phyloP scores from a whole-genome alignment of 2,329 filamentous ascomycete species.

The Penicillium sp. region DNA sequence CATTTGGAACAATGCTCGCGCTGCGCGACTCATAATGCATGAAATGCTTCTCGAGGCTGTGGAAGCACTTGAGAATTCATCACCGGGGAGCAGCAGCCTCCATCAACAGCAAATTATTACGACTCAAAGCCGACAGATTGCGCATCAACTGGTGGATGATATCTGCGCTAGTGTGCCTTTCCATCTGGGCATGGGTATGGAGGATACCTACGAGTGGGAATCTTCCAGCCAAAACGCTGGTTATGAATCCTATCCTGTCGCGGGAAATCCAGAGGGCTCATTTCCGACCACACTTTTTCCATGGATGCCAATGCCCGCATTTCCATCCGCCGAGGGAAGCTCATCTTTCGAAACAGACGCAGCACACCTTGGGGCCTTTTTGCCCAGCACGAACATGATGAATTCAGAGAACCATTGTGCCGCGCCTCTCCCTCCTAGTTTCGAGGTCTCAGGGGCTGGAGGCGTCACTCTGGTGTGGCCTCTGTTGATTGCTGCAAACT shows the following conservation, averaged over 20 bases:
- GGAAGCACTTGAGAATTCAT: not conserved
- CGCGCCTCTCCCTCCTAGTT: not conserved
- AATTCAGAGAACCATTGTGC: not conserved
- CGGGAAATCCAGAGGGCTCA: not conserved
- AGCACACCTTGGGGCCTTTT: not conserved
- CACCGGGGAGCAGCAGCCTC: not conserved
- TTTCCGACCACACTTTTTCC: not conserved
- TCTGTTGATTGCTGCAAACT: conserved; percentile 14
- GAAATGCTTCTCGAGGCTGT: conserved; percentile 9
- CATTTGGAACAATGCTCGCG: conserved; percentile 15
- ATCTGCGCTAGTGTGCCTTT: conserved; percentile 17
- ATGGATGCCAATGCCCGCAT: not conserved
- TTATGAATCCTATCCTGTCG: not conserved
- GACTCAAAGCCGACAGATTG: conserved; percentile 3
- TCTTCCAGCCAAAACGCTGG: not conserved
- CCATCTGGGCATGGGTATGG: conserved; percentile 8
- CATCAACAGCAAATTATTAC: not conserved
- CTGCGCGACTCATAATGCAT: conserved; percentile 10
- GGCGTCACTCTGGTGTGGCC: conserved; percentile 13
- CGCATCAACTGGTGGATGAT: conserved; percentile 7
- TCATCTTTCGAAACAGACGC: not conserved
- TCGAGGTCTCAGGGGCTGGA: conserved; percentile 5
- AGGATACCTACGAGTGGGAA: not conserved
- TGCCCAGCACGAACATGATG: not conserved
- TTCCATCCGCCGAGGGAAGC: not conserved